Conservation (phyloP, 495 filamentous ascomycete species). For the Lasiosphaeriaceae sp. region DNA sequence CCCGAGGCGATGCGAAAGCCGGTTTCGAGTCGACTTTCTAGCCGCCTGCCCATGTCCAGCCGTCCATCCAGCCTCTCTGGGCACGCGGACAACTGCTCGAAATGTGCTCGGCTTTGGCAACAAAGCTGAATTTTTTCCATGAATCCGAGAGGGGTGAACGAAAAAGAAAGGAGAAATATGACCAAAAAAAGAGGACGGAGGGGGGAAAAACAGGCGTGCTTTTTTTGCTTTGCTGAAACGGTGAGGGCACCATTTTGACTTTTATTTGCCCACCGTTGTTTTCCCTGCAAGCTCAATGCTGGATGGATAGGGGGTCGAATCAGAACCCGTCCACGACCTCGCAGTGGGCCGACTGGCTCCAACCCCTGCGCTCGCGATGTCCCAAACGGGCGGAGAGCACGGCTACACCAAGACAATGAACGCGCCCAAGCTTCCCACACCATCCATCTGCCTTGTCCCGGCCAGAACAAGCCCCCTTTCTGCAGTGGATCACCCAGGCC, state of each 20-base stretch:
- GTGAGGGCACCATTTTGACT: not conserved
- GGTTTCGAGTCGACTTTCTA: not conserved
- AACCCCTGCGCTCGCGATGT: conserved; percentile 5
- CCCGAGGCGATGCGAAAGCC: not conserved
- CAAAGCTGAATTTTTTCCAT: not conserved
- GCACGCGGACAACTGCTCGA: no score
- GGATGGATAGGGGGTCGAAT: conserved; percentile 4
- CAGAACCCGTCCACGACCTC: not conserved
- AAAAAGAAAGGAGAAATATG: not conserved
- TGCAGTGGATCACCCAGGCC: conserved; percentile 12
- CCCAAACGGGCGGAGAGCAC: conserved; percentile 13
- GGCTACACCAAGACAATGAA: conserved; percentile 7
- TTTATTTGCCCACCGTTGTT: not conserved
- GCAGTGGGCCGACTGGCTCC: conserved; percentile 2
- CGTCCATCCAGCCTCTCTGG: no score
- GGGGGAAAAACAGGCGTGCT: not conserved
- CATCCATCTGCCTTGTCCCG: not conserved
- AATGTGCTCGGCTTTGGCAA: not conserved
- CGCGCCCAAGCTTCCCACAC: conserved; percentile 10
- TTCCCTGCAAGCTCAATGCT: not conserved
- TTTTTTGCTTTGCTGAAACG: no score
- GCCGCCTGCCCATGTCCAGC: no score
- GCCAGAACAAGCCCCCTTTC: conserved; percentile 16
- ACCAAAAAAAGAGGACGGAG: not conserved
- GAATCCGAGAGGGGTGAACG: not conserved